Evolutionary conservation across 139 green algal species (phyloP).

Genomic region (Microglena sp.): DNA sequence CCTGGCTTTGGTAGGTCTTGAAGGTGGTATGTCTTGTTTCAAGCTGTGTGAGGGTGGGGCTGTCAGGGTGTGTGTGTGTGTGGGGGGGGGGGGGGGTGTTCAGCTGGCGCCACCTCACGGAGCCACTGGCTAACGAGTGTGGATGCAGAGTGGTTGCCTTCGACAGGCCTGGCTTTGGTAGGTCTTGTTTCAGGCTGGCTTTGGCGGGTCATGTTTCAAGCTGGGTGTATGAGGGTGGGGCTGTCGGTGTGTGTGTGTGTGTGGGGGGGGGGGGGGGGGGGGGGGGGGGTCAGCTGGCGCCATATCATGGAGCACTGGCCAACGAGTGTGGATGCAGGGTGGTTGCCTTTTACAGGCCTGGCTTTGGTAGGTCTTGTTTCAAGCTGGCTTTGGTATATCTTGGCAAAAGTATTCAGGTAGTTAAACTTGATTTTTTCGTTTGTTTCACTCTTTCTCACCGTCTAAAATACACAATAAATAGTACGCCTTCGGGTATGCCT

Average conservation of each 20-base stretch:
- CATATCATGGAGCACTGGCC: conserved; percentile 64
- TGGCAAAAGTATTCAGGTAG: not conserved
- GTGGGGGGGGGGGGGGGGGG: too few species aligned
- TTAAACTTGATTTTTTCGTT: too few species aligned
- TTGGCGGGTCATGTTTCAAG: too few species aligned
- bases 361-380: conserved; percentile 14
- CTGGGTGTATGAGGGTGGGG: too few species aligned
- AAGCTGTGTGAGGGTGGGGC: too few species aligned
- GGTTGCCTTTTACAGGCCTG: conserved; percentile 25
- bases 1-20: conserved; percentile 49
- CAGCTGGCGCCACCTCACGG: conserved; percentile 68
- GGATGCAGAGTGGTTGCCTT: conserved; percentile 35
- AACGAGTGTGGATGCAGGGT: conserved; percentile 34
- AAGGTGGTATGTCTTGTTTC: too few species aligned
- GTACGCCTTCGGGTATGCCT: too few species aligned
- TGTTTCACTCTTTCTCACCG: too few species aligned
- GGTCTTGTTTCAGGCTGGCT: too few species aligned
- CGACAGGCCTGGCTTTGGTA: conserved; percentile 54
- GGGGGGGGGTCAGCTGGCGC: conserved; percentile 66
- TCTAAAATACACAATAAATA: too few species aligned
- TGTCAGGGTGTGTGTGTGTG: too few species aligned
- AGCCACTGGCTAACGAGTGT: conserved; percentile 44
- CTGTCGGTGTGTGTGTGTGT: too few species aligned
- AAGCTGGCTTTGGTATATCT: not conserved
- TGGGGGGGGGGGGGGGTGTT: conserved; percentile 68